Base-by-base conservation (phyloP, 2,329 filamentous ascomycete species). In the Diaporthe sp. region DNA sequence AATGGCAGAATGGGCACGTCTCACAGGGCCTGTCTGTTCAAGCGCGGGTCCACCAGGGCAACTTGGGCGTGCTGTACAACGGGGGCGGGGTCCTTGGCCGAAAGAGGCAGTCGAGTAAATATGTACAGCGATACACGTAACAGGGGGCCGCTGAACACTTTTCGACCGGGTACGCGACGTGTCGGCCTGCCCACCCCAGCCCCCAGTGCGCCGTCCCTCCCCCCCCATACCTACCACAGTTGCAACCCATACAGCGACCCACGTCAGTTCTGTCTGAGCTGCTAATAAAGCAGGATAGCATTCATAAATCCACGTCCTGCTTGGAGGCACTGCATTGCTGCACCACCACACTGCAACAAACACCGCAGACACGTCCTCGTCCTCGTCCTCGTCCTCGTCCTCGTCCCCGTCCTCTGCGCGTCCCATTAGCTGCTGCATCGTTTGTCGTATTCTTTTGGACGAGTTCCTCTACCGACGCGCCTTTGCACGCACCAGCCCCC, bases 51-150 rank as follows among this genome's bases (percentile, higher is more conserved):
- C 37, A 25, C 37, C 44, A 57, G 31, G 42, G 28, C 28, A 37
- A 13, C 37, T 58, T 58, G 53, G 17, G 12, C 46, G 31, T 31
- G 67, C 53, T 42, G 68, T 55, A n/a, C 68, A 15, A 71, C 69
- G 19, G 28, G 28, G 10, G 44, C 42, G 68, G 53, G 67, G 59
- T 28, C 67, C 68, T 34, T 65, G 28, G 17, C 75, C 73, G 12
- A 49, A 77, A 73, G 46, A 37, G 61, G 75, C 39, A 77, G 39
- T 69, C 37, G 72, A 75, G 75, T 77, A 73, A 75, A 77, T 75
- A 77, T 68, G 39, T 28, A 62, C 39, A 59, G 57, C 51, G 70
- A 55, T 53, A 37, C 61, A 46, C 42, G 49, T 59, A 57, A 39
- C 67, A 42, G 44, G 74, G 65, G 65, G 34, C 25, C 17, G 65